phyloP scores from a whole-genome alignment of 768 basidiomycete genomes.

The Exsudoporus frostii region DNA sequence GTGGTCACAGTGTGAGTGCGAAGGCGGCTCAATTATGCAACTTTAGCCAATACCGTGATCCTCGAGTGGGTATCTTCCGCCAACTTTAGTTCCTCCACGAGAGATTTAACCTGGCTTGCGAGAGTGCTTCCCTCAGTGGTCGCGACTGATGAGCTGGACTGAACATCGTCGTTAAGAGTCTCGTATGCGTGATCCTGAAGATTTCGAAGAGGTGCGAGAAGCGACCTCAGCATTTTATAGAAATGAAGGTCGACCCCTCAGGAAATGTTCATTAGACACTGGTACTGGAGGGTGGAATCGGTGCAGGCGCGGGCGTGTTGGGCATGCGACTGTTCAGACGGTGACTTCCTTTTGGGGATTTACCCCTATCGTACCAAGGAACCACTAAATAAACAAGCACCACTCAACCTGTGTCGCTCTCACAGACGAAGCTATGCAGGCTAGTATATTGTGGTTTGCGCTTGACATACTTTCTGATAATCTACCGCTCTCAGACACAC shows the following conservation, averaged over 20 bases:
- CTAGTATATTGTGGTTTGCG: not conserved
- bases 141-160: not conserved
- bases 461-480: not conserved
- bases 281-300: not conserved
- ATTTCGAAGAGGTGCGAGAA: conserved; percentile 57
- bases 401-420: too few relatives aligned
- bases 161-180: conserved; percentile 28
- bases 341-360: not conserved
- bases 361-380: too few relatives aligned
- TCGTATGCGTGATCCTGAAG: conserved; percentile 47
- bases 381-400: too few relatives aligned
- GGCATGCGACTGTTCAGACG: not conserved
- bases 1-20: not conserved
- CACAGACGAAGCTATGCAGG: not conserved
- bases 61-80: conserved; percentile 45
- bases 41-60: conserved; percentile 46
- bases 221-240: conserved; percentile 49
- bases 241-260: not conserved
- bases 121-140: not conserved
- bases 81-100: conserved; percentile 67
- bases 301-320: not conserved
- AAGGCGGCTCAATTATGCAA: not conserved
- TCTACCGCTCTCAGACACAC: not conserved
- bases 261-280: conserved; percentile 6
- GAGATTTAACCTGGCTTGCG: conserved; percentile 58